These are phyloP conservation scores for Chytriomyces sp. DNA, from an alignment of 192 early-diverging fungal genomes.

Conservation along the genomic window DNA sequence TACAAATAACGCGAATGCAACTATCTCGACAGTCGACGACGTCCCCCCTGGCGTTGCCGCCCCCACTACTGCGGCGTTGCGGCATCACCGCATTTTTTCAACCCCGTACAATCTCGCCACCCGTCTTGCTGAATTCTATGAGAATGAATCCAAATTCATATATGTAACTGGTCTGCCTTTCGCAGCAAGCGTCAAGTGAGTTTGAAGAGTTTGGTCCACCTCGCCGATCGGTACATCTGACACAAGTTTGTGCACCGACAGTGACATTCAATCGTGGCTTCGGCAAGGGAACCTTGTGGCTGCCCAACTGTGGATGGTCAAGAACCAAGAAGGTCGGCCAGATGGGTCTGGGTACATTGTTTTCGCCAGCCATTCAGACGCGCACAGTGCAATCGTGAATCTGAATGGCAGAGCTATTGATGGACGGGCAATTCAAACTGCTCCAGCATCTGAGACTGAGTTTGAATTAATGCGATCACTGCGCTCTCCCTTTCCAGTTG, in stretches of 20 bases:
- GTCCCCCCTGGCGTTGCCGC: background rate
- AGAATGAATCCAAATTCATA: slow-evolving; percentile 65
- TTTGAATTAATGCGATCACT: slow-evolving; percentile 64
- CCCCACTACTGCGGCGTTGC: background rate
- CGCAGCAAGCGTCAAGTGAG: slow-evolving; percentile 60
- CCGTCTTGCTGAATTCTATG: slow-evolving; percentile 68
- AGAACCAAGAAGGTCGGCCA: slow-evolving; percentile 61
- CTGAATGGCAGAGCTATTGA: slow-evolving; percentile 69
- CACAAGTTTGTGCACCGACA: background rate
- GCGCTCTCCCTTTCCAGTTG: slow-evolving; percentile 63
- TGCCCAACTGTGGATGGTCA: slow-evolving; percentile 66
- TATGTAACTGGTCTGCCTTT: slow-evolving; percentile 67
- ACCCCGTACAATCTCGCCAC: slow-evolving; percentile 68
- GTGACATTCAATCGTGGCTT: slow-evolving; percentile 67
- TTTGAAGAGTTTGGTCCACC: slow-evolving; percentile 17
- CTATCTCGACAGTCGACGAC: background rate
- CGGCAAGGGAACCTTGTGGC: slow-evolving; percentile 58
- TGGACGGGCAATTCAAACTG: slow-evolving; percentile 66
- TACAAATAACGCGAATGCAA: background rate
- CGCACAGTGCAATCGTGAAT: slow-evolving; percentile 57
- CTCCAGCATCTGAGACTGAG: slow-evolving; percentile 63
- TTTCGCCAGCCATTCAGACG: slow-evolving; percentile 71
- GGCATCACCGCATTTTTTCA: slow-evolving; percentile 50
- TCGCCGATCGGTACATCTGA: no score
- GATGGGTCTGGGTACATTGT: slow-evolving; percentile 70